Evolutionary conservation across 2,329 filamentous ascomycete species (phyloP), one percentile per base, ranked within the genome.

Genomic region (Aspergillus quadricinctus): DNA sequence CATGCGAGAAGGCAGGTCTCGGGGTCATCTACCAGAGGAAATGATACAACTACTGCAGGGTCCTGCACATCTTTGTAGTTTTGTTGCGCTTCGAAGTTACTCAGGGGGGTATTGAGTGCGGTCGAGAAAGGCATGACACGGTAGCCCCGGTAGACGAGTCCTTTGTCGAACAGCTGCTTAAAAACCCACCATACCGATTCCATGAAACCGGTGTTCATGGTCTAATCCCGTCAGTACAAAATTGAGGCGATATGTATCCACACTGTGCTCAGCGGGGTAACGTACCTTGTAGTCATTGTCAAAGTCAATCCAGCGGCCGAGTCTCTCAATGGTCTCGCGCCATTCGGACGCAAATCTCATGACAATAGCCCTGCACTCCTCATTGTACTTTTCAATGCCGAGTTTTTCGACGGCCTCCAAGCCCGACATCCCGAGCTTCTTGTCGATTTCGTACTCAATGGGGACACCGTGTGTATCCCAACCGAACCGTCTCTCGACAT

Each of bases 181-280:
- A 96, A 96, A 19, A 94, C 89, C 92, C 93, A 97, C 93, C 93
- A 97, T 62, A 90, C 86, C 0, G 89, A 88, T 78, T 97, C 93
- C 93, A 97, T 97, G 77, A 95, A 97, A 21, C 80, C 87, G n/a
- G 88, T 82, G 72, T 97, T 88, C 91, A 97, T 96, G 37, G 91
- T 96, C 88, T 88, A 67, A 45, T 37, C 29, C 14, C 8, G 8
- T 21, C 46, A 53, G 14, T 25, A n/a, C 14, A 37, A 37, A 37
- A 37, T 37, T 7, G 14, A 37, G 14, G 14, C 31, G 31, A 37
- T 17, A 37, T 7, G 14, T 17, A 23, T 46, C 3, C 21, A 11
- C 21, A 27, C 11, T 48, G 49, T 21, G 9, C 29, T 27, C 31
- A 27, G n/a, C 6, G 27, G 14, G 25, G 23, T 29, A 14, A 53